phyloP scores from a whole-genome alignment of 306 rosid species.

The Arachis hypogaea region DNA sequence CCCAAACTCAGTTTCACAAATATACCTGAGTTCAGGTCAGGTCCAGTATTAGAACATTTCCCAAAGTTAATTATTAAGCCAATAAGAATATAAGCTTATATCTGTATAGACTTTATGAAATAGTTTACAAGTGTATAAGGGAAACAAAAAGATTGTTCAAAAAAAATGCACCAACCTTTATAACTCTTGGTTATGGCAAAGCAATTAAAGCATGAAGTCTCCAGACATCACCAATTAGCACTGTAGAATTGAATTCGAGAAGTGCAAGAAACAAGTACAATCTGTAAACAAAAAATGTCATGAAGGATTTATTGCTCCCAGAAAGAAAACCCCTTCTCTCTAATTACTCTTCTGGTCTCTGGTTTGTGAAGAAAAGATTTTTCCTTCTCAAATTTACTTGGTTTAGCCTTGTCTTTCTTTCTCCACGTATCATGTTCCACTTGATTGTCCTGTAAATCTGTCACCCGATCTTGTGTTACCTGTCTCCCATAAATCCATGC shows the following conservation, averaged over 20 bases:
- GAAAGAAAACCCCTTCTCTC: constrained; percentile 78
- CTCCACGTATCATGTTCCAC: constrained; percentile 33
- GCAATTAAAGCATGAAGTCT: constrained; percentile 1
- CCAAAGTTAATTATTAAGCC: background rate
- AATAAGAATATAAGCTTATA: constrained; percentile 18
- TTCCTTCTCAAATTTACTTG: constrained; percentile 48
- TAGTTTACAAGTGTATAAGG: background rate
- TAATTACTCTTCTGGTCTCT: constrained; percentile 64
- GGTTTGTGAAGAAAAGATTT: constrained; percentile 57
- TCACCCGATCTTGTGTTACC: constrained; percentile 33
- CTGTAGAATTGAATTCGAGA: constrained; percentile 7
- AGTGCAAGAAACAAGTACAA: constrained; percentile 10
- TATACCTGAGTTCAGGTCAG: constrained; percentile 24
- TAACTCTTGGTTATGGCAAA: constrained; percentile 17
- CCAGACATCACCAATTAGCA: constrained; percentile 25
- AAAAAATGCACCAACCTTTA: constrained; percentile 19
- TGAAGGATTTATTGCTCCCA: constrained; percentile 60
- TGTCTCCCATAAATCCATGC: constrained; percentile 75
- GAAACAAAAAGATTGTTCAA: background rate
- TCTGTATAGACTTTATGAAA: constrained; percentile 15
- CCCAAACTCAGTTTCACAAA: background rate
- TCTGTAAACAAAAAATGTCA: constrained; percentile 4
- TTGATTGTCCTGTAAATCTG: constrained; percentile 39
- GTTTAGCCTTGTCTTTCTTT: constrained; percentile 38
- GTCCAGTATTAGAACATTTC: constrained; percentile 16